Conservation (phyloP, 306 rosid species). For the Prunus mira region DNA sequence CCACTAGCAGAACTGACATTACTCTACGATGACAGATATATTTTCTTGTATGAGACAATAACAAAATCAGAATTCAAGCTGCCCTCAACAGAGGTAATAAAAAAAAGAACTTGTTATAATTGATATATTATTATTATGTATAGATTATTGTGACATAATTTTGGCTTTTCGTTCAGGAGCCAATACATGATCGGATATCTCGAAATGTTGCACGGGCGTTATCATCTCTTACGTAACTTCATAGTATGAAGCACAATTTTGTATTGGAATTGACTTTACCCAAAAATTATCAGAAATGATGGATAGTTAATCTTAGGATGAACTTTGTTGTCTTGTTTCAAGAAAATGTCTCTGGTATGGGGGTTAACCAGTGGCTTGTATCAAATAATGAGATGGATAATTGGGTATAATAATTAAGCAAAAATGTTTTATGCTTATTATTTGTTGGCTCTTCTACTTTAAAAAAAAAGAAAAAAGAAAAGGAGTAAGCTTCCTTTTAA, state of each 20-base stretch:
- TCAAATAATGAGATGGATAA: not conserved
- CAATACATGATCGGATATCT: conserved; percentile 79
- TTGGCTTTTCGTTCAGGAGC: conserved; percentile 49
- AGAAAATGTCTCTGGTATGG: not conserved
- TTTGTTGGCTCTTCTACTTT: not conserved
- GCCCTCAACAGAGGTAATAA: conserved; percentile 50
- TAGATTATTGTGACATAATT: not conserved
- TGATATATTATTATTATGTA: not conserved
- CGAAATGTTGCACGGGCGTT: conserved; percentile 69
- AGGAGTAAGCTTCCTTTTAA: too few relatives aligned
- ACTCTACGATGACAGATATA: conserved; percentile 56
- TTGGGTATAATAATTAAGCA: not conserved
- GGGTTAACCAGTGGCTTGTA: not conserved
- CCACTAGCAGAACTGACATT: not conserved
- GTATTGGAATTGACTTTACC: not conserved
- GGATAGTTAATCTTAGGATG: not conserved
- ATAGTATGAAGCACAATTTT: not conserved
- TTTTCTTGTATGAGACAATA: conserved; percentile 85
- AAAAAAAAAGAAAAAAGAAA: not conserved
- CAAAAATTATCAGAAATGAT: not conserved
- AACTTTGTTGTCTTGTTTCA: not conserved
- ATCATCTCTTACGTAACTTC: conserved; percentile 42
- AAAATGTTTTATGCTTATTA: not conserved
- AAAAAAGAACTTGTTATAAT: not conserved
- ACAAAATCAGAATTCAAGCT: conserved; percentile 72